Evolutionary conservation across 768 basidiomycete genomes (phyloP), one percentile per base, ranked within the genome.

Genomic region (Tylopilus plumbeoviolaceoides): DNA sequence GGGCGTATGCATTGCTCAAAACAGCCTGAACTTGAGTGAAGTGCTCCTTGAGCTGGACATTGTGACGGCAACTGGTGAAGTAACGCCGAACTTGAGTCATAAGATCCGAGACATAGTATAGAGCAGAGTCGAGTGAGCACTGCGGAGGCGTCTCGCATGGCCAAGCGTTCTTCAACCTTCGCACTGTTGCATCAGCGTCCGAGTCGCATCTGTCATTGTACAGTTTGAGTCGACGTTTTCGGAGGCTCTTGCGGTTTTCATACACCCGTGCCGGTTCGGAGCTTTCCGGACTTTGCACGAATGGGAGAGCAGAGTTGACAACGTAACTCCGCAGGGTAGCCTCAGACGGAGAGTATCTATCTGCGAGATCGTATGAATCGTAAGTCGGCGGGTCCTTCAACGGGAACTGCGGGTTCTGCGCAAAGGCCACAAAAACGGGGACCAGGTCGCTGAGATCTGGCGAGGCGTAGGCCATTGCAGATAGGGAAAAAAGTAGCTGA

Each of bases 341-440:
- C 31, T 2, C 1, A 1, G 50, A 51, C 2, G 56, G 62, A 15
- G 1, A 4, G 33, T 56, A 58, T 27, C 53, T 56, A 1, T 54
- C 48, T 8, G 50, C 41, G 7, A 59, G 44, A 25, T 46, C 27
- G 44, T 59, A 62, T 30, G 50, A 43, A 17, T 39, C 30, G 33
- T 58, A 54, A 0, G 5, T 4, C 2, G 69, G 63, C 30, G 63
- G 64, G 11, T 50, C 4, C 28, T 53, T 51, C 2, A 2, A n/a
- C 15, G 28, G 17, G 46, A 63, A 51, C 2, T 42, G 43, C 4
- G 59, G 14, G 11, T 56, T 38, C 2, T 55, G 35, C 0, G 57
- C 59, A 47, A 73, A 71, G 0, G 75, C 64, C 9, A 76, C 41
- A 1, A 75, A 44, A 1, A 64, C 62, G 0, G 65, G 59, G 8